Base-by-base conservation (phyloP, 2,329 filamentous ascomycete genomes). In the Macrophomina pseudophaseolina region DNA sequence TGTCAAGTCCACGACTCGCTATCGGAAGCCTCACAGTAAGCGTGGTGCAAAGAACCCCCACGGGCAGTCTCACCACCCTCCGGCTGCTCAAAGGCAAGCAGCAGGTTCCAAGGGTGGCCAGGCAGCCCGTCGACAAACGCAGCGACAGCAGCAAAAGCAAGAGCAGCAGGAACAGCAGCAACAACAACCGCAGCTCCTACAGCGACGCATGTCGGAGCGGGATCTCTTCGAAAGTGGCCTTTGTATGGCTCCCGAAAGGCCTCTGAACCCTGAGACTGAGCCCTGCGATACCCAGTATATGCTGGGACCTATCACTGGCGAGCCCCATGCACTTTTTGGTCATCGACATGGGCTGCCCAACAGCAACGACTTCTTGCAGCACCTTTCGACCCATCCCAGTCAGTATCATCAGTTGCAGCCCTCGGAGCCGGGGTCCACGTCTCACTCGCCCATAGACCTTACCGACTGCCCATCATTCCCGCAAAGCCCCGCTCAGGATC, bases 1-100 rank as follows among this genome's bases (percentile, higher is more conserved):
- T 32, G 91, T 97, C 59, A 88, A 93, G 78, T 94, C 92, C 67
- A 98, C 94, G 0, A 97, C 94, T 0, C 79, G 82, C 44, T 84
- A 83, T 70, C 80, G 82, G 68, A 74, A 84, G 72, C 38, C 70
- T 69, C 42, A 62, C 8, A 44, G 40, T 16, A 38, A 23, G 18
- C 44, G 46, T 28, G 23, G 35, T 4, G 33, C 64, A 51, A 67
- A 38, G 44, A 8, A 23, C 30, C 35, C 66, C 5, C 42, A 59
- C 40, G 58, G 71, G 6, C 71, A 71, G 40, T 56, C 70, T 38
- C 76, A 62, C 18, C 46, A 66, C 12, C 52, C 42, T 12, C 74
- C 75, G 0, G 73, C 72, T 1, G 73, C 75, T 6, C 80, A 81
- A 65, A 78, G 81, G 5, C 80, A 83, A 69, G 76, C 77, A 8